Base-by-base conservation (phyloP, 257 asterid genomes). In the Thymus quinquecostatus region DNA sequence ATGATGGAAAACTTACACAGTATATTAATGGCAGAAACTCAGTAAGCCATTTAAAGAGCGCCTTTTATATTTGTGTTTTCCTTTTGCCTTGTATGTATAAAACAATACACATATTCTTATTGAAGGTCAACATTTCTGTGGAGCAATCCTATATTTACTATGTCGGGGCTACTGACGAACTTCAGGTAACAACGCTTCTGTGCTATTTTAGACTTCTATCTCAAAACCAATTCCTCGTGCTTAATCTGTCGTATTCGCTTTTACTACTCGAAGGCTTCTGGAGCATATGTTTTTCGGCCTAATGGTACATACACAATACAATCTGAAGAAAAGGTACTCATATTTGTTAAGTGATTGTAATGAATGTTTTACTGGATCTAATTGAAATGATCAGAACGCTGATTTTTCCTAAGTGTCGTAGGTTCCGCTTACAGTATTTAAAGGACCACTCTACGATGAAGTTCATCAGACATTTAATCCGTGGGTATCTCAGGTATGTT, bases 201-300 rank as follows among this genome's bases (percentile, higher is more conserved):
- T 47, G 61, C 29, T 27, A 40, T 75, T 34, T 6, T 41, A 47
- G 47, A 57, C 43, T 32, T 75, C 29, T 62, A 44, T 55, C 66
- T 32, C 3, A 53, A 45, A 62, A 49, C 66, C 74, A 76, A 29
- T 50, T 54, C 29, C 21, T 27, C 44, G 45, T 21, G 47, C 50
- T 70, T 71, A 68, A 49, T 60, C 48, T 62, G 56, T 70, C 55
- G 5, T 72, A 60, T 60, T 28, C 7, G 8, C 6, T 2, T 75
- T 68, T 70, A 48, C 59, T 72, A 72, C 43, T 76, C 75, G 64
- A 82, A 92, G 98, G 91, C 97, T 67, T 83, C 97, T 49, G 99
- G 99, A 75, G 99, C 99, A 50, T 95, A 95, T 45, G 6, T 92
- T 54, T 95, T 95, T 68, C 94, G 97, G 47, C 99, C 99, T 32